Evolutionary conservation across 2,329 filamentous ascomycete genomes (phyloP).

Genomic region (Neopestalotiopsis sp.): DNA sequence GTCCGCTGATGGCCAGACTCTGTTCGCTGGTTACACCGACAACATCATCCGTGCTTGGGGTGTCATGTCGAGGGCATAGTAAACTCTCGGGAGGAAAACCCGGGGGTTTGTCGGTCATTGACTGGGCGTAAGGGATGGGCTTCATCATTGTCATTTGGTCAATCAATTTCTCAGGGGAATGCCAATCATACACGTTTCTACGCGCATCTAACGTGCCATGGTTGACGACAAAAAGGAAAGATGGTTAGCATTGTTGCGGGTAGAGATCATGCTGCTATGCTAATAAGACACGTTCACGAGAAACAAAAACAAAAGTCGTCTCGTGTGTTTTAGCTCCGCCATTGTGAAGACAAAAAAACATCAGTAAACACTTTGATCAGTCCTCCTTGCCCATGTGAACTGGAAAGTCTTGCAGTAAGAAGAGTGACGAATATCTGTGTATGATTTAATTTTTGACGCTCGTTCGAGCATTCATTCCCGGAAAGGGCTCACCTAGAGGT

Average conservation of each 20-base stretch:
- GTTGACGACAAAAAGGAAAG: constrained; percentile 19
- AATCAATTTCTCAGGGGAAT: constrained; percentile 20
- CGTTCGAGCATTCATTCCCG: too few relatives aligned
- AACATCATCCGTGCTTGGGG: constrained; percentile 99
- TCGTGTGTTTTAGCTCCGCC: constrained; percentile 17
- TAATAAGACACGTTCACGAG: constrained; percentile 16
- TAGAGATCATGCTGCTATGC: constrained; percentile 14
- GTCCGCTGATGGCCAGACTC: constrained; percentile 97
- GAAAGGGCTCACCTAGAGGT: too few relatives aligned
- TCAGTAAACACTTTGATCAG: constrained; percentile 9
- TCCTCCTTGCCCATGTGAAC: background rate
- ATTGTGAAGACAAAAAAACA: constrained; percentile 20
- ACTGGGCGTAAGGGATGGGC: constrained; percentile 23
- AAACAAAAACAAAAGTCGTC: background rate
- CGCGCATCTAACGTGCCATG: constrained; percentile 16
- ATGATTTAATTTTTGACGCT: too few relatives aligned
- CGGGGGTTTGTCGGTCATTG: constrained; percentile 19
- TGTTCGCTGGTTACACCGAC: constrained; percentile 99
- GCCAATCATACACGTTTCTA: constrained; percentile 18
- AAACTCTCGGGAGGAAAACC: constrained; percentile 12
- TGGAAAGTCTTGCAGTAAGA: too few relatives aligned
- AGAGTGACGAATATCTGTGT: too few relatives aligned
- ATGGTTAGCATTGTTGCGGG: constrained; percentile 16
- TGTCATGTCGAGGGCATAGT: constrained; percentile 91
- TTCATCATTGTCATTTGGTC: constrained; percentile 23